Evolutionary conservation across 164 flowering plant species (phyloP).

Genomic region (Kalanchoe fedtschenkoi): DNA sequence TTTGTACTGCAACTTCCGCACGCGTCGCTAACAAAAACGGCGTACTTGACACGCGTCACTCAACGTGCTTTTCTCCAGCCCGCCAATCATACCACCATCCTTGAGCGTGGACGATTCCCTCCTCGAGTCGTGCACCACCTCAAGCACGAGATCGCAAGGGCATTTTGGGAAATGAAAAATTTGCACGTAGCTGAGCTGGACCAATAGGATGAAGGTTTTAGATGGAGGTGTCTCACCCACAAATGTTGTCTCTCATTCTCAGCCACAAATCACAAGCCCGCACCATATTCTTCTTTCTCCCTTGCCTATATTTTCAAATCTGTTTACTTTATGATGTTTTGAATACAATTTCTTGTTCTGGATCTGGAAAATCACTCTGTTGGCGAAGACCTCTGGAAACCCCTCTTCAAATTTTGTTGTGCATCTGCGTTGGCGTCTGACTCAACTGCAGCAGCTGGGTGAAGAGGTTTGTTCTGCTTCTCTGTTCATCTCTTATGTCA

Average conservation of each 20-base stretch:
- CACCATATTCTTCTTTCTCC: neutral
- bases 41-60: neutral
- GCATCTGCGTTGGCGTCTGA: no score
- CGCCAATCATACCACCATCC: neutral
- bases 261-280: conserved; percentile 21
- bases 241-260: conserved; percentile 8
- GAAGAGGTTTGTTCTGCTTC: conserved; percentile 1
- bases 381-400: neutral
- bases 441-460: no score
- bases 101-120: neutral
- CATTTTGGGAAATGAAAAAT: neutral
- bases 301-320: no score
- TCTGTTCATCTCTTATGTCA: neutral
- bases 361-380: neutral
- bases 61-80: neutral
- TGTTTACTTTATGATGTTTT: no score
- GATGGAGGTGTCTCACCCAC: conserved; percentile 23
- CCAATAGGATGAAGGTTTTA: conserved; percentile 11
- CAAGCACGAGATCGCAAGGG: neutral
- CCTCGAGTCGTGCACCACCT: neutral
- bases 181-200: neutral
- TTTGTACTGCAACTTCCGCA: neutral
- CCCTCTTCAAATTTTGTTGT: no score
- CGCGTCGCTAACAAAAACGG: neutral
- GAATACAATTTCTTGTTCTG: no score